Conservation (phyloP, 768 basidiomycete species). For the Termitomyces sp. region DNA sequence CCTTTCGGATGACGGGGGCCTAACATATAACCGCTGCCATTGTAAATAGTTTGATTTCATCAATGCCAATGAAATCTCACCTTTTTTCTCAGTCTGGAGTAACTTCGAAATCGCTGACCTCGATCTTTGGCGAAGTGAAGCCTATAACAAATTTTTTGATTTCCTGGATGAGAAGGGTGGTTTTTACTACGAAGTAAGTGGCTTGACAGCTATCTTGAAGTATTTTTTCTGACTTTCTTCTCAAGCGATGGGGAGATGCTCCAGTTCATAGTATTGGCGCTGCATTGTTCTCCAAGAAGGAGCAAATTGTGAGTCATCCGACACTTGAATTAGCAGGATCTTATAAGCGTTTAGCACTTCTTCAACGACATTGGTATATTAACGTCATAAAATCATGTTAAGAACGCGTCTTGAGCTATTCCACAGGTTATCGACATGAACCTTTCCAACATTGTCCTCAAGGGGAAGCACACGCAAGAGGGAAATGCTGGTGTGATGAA, state of each 20-base stretch:
- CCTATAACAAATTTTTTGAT: conserved; percentile 81
- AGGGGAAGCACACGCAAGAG: conserved; percentile 65
- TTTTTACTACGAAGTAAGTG: conserved; percentile 78
- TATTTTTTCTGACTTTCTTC: conserved; percentile 1
- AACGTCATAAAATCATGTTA: neutral
- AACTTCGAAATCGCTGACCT: conserved; percentile 91
- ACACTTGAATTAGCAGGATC: neutral
- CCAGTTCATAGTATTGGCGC: conserved; percentile 87
- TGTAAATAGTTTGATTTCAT: conserved; percentile 34
- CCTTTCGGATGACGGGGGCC: conserved; percentile 72
- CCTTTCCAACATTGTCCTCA: conserved; percentile 93
- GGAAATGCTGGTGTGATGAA: conserved; percentile 84
- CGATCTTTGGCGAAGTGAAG: conserved; percentile 79
- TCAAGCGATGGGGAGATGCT: conserved; percentile 90
- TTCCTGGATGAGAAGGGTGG: conserved; percentile 76
- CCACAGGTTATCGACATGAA: conserved; percentile 69
- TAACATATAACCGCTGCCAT: conserved; percentile 73
- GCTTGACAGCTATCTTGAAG: neutral
- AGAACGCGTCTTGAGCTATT: neutral
- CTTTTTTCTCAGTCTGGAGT: conserved; percentile 63
- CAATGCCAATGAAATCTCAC: conserved; percentile 1
- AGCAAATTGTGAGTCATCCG: conserved; percentile 54
- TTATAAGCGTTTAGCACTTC: conserved; percentile 52
- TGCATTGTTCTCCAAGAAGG: conserved; percentile 81
- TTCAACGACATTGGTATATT: conserved; percentile 79